These are phyloP conservation scores for Pestalotiopsis sp. DNA, from an alignment of 2,329 filamentous ascomycete species.

Conservation along the genomic window DNA sequence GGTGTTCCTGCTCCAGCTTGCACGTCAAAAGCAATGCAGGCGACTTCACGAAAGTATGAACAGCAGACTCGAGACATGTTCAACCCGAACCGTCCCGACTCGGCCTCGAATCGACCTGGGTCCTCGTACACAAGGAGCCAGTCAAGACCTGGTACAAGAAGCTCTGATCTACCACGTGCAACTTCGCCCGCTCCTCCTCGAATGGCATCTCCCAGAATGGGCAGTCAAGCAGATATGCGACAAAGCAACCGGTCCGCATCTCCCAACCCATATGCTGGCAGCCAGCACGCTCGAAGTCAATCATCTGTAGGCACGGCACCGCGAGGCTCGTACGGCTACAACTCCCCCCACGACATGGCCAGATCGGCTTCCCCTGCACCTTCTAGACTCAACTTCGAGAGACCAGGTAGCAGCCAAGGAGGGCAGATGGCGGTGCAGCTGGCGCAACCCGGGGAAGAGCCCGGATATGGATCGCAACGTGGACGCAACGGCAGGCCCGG, in stretches of 20 bases:
- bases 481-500: conserved; percentile 50
- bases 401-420: conserved; percentile 53
- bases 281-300: conserved; percentile 28
- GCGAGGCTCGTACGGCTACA: conserved; percentile 50
- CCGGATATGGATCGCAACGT: conserved; percentile 52
- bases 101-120: conserved; percentile 20
- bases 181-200: conserved; percentile 71
- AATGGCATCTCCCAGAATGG: conserved; percentile 63
- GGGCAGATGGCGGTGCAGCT: conserved; percentile 71
- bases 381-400: conserved; percentile 45
- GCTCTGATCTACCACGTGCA: conserved; percentile 59
- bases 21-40: conserved; percentile 93
- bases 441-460: conserved; percentile 59
- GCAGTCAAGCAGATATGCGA: conserved; percentile 47
- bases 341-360: conserved; percentile 50
- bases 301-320: conserved; percentile 41
- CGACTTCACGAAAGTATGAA: conserved; percentile 86
- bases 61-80: conserved; percentile 84
- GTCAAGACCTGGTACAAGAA: conserved; percentile 61
- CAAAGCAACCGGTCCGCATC: conserved; percentile 53
- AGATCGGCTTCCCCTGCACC: conserved; percentile 51
- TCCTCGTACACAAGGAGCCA: conserved; percentile 33
- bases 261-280: conserved; percentile 63
- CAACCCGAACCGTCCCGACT: conserved; percentile 37
- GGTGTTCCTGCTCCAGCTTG: conserved; percentile 90